These are phyloP conservation scores for Komagataella pastoris DNA, from an alignment of 805 yeast genomes.

Conservation along the genomic window DNA sequence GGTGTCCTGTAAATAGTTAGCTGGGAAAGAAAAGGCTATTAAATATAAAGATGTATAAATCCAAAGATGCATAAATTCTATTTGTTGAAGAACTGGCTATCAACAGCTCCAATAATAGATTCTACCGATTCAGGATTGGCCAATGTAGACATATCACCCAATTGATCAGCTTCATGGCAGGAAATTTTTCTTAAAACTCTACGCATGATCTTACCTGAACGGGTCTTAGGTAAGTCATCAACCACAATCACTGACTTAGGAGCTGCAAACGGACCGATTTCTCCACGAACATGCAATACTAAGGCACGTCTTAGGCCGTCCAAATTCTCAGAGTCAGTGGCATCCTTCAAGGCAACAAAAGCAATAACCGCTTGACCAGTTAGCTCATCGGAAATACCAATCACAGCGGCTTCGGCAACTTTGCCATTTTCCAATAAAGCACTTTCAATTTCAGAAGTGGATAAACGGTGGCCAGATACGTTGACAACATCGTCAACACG, in stretches of 20 bases:
- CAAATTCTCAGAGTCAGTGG: conserved; percentile 24
- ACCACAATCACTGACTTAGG: conserved; percentile 78
- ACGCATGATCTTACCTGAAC: conserved; percentile 98
- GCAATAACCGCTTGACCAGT: conserved; percentile 98
- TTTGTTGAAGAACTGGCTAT: conserved; percentile 24
- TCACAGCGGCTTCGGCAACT: conserved; percentile 94
- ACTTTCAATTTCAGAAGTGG: conserved; percentile 97
- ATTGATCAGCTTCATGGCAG: conserved; percentile 81
- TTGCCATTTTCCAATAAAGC: conserved; percentile 67
- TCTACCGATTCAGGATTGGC: conserved; percentile 79
- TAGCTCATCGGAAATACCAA: conserved; percentile 86
- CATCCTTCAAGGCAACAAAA: conserved; percentile 71
- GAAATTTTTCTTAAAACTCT: conserved; percentile 90
- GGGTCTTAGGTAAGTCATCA: conserved; percentile 91
- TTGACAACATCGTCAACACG: conserved; percentile 98
- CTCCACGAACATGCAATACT: conserved; percentile 78
- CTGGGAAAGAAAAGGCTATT: neutral
- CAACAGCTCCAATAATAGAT: conserved; percentile 59
- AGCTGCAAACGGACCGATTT: conserved; percentile 91
- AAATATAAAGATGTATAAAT: neutral
- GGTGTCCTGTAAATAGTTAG: neutral
- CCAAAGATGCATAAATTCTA: conserved; percentile 3
- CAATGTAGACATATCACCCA: conserved; percentile 86
- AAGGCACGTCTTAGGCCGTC: conserved; percentile 61
- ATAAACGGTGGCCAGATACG: conserved; percentile 93